Base-by-base conservation (phyloP, 495 filamentous ascomycete species). In the Neurospora sp. region DNA sequence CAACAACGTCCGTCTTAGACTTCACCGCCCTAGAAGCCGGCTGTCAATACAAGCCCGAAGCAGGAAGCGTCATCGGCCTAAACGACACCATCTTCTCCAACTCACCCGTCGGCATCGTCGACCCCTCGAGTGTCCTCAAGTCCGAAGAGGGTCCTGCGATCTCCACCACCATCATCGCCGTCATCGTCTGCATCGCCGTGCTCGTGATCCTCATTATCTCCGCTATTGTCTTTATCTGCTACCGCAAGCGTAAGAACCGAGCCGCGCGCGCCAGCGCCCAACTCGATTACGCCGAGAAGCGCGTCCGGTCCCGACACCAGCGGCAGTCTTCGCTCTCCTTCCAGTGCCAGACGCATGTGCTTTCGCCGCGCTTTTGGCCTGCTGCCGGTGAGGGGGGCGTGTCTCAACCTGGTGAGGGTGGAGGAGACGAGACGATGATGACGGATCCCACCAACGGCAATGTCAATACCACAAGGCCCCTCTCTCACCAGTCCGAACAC, bases 31-130 rank as follows among this genome's bases (percentile, higher is more conserved):
- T 88, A 2, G 75, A 84, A 61, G 85, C 84, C 69, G 87, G 83
- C 9, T 88, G 87, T 73, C 72, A 77, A 14, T 85, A 87, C 73
- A 80, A 83, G 22, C 86, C 87, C 3, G 47, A 77, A 3, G 68
- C 80, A 1, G 85, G 86, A 16, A 74, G 72, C 10, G 70, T 78
- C 18, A 73, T 88, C 35, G 82, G 82, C 22, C 71, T 88, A 22
- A 83, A 82, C 72, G 86, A 83, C 45, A 84, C 82, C 12, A 70
- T 88, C 71, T 88, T 88, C 72, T 81, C 85, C 27, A 72, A 61
- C 2, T 77, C 76, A 3, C 53, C n/a, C 12, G 80, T 87, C 69
- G 81, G 75, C 70, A 82, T 87, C 20, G 80, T 83, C 73, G 81
- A 85, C 68, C 81, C 83, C 27, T 37, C 74, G 2, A 75, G 72